A percentile compares a stretch with the other conserved stretches of the same genome.
Conservation (phyloP, 805 yeast species). For the Wickerhamiella slavikovae region DNA sequence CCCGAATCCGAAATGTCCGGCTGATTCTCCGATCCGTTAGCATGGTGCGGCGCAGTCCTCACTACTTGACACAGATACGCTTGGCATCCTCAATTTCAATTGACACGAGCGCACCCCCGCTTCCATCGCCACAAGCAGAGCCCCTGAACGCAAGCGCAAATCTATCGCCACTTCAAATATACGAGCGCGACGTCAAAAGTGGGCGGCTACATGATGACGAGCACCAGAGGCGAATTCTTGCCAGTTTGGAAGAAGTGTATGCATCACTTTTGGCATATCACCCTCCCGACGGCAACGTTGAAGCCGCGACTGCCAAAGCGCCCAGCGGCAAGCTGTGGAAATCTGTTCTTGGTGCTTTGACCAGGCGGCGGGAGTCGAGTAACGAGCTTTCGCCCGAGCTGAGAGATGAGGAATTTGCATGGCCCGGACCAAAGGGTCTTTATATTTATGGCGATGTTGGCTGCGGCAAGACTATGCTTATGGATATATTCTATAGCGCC, state of each 20-base stretch:
- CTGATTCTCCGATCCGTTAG: too few species aligned
- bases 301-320: constrained; percentile 88
- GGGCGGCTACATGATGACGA: constrained; percentile 37
- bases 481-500: constrained; percentile 83
- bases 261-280: constrained; percentile 29
- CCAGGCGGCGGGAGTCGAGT: too few species aligned
- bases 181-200: constrained; percentile 16
- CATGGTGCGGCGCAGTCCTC: too few species aligned
- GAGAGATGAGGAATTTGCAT: too few species aligned
- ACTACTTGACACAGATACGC: too few species aligned
- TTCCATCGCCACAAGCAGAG: background rate
- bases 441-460: constrained; percentile 96
- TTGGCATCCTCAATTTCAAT: too few species aligned
- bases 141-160: too few species aligned
- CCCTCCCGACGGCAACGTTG: constrained; percentile 40
- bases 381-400: too few species aligned
- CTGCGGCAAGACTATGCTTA: constrained; percentile 94
- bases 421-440: constrained; percentile 51
- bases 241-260: constrained; percentile 40
- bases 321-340: constrained; percentile 84
- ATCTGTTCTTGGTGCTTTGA: too few species aligned
- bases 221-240: constrained; percentile 57
- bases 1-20: too few species aligned
- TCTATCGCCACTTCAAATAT: constrained; percentile 16
- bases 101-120: background rate